Percentiles rank a stretch among this genome's conserved stretches.
Evolutionary conservation across 2,329 filamentous ascomycete species (phyloP).

Genomic region (Trichoderma sp.): DNA sequence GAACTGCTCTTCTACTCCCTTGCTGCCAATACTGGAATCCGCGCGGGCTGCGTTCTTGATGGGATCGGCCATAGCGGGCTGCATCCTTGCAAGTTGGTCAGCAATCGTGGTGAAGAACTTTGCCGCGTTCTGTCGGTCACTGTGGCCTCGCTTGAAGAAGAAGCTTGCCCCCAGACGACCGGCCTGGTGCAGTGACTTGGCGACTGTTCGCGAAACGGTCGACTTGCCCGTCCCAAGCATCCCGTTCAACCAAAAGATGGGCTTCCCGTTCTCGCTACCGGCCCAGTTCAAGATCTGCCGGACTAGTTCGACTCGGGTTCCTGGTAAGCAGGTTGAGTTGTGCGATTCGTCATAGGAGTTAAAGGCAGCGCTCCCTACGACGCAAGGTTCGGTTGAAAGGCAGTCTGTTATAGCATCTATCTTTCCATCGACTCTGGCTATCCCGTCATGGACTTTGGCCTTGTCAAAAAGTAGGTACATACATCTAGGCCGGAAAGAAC

Average conservation of each 20-base stretch:
- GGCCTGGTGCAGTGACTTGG: neutral
- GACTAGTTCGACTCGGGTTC: neutral
- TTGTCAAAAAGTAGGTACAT: neutral
- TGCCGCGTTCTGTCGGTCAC: neutral
- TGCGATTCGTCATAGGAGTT: neutral
- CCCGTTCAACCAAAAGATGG: slow-evolving; percentile 18
- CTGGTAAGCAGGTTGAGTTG: neutral
- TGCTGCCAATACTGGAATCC: neutral
- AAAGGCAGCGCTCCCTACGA: neutral
- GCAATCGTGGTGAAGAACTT: slow-evolving; percentile 15
- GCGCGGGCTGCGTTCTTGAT: neutral
- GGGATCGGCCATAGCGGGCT: neutral
- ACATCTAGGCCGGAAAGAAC: slow-evolving; percentile 20
- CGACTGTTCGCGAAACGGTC: slow-evolving; percentile 10
- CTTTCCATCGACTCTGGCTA: neutral
- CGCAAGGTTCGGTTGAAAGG: neutral
- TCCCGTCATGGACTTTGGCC: neutral
- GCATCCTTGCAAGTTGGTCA: neutral
- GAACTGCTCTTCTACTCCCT: slow-evolving; percentile 1
- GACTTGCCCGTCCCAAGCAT: slow-evolving; percentile 15
- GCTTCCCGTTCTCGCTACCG: neutral
- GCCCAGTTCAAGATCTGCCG: neutral
- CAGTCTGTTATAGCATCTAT: neutral
- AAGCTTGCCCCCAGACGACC: neutral
- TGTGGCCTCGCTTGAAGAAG: slow-evolving; percentile 14